Base-by-base conservation (phyloP, 192 early-diverging fungal genomes). In the Linnemannia elongata region DNA sequence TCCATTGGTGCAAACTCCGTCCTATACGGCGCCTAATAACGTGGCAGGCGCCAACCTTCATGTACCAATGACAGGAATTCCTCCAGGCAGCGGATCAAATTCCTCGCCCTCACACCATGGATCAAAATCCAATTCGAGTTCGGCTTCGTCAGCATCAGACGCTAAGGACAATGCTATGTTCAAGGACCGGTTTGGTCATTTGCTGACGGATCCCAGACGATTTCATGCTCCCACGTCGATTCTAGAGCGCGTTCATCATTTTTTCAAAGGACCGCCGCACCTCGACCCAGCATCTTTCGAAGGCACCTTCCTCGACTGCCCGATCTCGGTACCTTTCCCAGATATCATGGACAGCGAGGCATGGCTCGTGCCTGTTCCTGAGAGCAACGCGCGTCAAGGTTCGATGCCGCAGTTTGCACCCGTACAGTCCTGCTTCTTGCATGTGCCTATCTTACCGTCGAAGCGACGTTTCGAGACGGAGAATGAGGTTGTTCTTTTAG, bases 261-360 rank as follows among this genome's bases (percentile, higher is more conserved):
- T 87, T 42, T 87, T 87, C 39, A 71, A 74, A 6, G 85, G 85
- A 30, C 39, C 80, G 17, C 80, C 80, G 6, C 80, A 81, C 20
- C 39, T 87, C 47, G 85, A 87, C 66, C 76, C 85, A 35, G 79
- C 85, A 27, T 74, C 38, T 15, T 87, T 81, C 55, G 85, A 87
- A 30, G 85, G 76, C n/a, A 75, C 85, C 0, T 36, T 30, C 12
- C 4, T 87, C 4, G 66, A 74, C 9, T 72, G 76, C 4, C 55
- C 47, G 3, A 87, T 87, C 20, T 72, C 85, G 6, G 41, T 87
- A 55, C 85, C 80, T 1, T 81, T 87, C 39, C 85, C 85, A 8
- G 79, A 81, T 41, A 87, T 87, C 72, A 87, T 87, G 85, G 85
- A 87, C 54, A 81, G 71, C 36, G 85, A 81, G 33, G 49, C 79